phyloP scores from a whole-genome alignment of 768 basidiomycete species.

The Mycena crocata region DNA sequence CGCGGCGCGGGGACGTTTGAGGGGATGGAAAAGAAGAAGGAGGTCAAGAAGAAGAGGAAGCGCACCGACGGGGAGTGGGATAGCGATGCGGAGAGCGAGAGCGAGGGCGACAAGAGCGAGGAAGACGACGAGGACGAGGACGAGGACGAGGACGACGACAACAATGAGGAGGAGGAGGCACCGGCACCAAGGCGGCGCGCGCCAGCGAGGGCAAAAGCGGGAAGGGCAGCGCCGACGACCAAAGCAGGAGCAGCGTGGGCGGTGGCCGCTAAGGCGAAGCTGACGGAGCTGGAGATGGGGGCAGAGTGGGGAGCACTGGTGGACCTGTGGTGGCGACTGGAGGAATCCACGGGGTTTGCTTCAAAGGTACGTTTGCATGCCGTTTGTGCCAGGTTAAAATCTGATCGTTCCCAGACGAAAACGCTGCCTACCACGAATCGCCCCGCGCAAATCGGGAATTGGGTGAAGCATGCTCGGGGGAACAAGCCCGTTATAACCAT shows the following conservation, averaged over 20 bases:
- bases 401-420: not conserved
- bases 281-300: not conserved
- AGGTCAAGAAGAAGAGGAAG: not conserved
- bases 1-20: not conserved
- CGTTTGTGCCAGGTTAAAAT: no score
- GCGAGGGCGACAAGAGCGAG: not conserved
- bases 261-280: not conserved
- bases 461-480: slow-evolving; percentile 2
- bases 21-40: slow-evolving; percentile 1
- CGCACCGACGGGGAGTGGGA: not conserved
- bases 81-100: not conserved
- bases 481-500: not conserved
- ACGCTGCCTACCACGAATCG: not conserved
- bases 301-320: not conserved
- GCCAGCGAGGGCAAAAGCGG: no score
- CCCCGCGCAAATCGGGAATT: not conserved
- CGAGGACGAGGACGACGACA: not conserved
- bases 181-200: no score
- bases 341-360: not conserved
- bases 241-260: not conserved
- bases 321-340: slow-evolving; percentile 1
- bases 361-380: not conserved
- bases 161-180: not conserved
- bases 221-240: not conserved
- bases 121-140: not conserved